These are phyloP conservation scores for Ogataea hybrid DNA, from an alignment of 1,139 yeast genomes.

Conservation along the genomic window DNA sequence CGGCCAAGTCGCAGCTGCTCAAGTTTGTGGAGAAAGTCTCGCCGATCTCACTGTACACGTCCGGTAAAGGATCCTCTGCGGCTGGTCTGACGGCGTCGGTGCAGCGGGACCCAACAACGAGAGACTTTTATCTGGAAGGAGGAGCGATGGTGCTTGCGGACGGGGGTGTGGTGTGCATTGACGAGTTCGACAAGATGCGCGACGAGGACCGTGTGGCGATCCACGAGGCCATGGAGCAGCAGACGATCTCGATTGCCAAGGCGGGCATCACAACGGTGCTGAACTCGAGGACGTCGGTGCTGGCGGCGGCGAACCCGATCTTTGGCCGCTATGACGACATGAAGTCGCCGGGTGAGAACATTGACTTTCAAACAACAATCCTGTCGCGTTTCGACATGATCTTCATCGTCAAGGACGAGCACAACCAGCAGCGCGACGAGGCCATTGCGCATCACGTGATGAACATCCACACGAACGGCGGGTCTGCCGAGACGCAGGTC, in stretches of 20 bases:
- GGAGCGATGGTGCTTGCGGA: slow-evolving; percentile 99
- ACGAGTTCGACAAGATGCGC: slow-evolving; percentile 98
- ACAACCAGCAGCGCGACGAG: slow-evolving; percentile 79
- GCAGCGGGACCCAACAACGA: slow-evolving; percentile 82
- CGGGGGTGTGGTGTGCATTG: slow-evolving; percentile 99
- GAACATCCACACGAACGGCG: slow-evolving; percentile 86
- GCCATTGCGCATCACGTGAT: slow-evolving; percentile 94
- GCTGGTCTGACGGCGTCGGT: slow-evolving; percentile 99
- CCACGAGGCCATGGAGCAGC: slow-evolving; percentile 99
- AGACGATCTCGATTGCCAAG: slow-evolving; percentile 97
- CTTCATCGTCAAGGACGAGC: slow-evolving; percentile 94
- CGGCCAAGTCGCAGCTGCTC: slow-evolving; percentile 93
- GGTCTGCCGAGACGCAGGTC: slow-evolving; percentile 48
- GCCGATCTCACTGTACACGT: slow-evolving; percentile 93
- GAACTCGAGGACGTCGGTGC: slow-evolving; percentile 91
- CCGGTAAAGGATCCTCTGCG: slow-evolving; percentile 99
- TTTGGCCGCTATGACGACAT: slow-evolving; percentile 95
- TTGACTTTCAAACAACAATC: slow-evolving; percentile 95
- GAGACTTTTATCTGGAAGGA: slow-evolving; percentile 95
- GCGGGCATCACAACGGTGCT: slow-evolving; percentile 98
- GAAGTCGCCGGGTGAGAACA: slow-evolving; percentile 96
- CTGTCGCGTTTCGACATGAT: slow-evolving; percentile 98
- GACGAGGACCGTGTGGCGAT: slow-evolving; percentile 99
- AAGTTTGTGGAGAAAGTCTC: slow-evolving; percentile 94
- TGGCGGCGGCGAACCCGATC: slow-evolving; percentile 98